These are phyloP conservation scores for Ziziphus jujuba DNA, from an alignment of 306 rosid species.

Conservation along the genomic window DNA sequence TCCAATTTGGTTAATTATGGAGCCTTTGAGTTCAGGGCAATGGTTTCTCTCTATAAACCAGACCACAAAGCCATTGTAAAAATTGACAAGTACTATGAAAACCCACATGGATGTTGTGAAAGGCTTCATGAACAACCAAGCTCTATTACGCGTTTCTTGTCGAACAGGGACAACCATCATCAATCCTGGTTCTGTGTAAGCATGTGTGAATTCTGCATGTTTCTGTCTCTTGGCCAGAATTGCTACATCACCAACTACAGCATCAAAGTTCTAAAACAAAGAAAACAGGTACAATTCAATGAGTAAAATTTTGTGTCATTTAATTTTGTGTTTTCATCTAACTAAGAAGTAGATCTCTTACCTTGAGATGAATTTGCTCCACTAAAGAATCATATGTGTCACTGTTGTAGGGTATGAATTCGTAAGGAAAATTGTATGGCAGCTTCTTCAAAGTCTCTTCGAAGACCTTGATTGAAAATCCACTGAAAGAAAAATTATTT, in stretches of 20 bases:
- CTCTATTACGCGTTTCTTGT: conserved; percentile 21
- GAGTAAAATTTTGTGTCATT: too few relatives aligned
- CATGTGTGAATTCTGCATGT: conserved; percentile 43
- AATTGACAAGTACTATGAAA: conserved; percentile 23
- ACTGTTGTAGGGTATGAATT: conserved; percentile 28
- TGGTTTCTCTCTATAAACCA: conserved; percentile 50
- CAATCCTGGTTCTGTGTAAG: conserved; percentile 49
- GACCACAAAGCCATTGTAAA: conserved; percentile 51
- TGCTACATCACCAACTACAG: conserved; percentile 48
- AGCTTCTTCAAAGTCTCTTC: conserved; percentile 16
- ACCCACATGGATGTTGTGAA: conserved; percentile 50
- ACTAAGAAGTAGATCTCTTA: too few relatives aligned
- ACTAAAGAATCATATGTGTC: conserved; percentile 45
- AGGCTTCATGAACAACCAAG: conserved; percentile 48
- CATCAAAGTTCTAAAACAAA: conserved; percentile 37
- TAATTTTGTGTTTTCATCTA: too few relatives aligned
- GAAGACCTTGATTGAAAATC: conserved; percentile 43
- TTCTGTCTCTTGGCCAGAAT: conserved; percentile 29
- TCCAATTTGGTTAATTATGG: conserved; percentile 40
- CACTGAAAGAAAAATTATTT: conserved; percentile 15
- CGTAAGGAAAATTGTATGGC: conserved; percentile 30
- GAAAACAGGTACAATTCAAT: too few relatives aligned
- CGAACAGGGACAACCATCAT: conserved; percentile 45
- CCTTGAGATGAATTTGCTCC: conserved; percentile 11
- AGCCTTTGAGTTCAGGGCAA: conserved; percentile 29